Evolutionary conservation across 2,329 filamentous ascomycete genomes (phyloP), one percentile per base, ranked within the genome.

Genomic region (Alternaria gansuensis): DNA sequence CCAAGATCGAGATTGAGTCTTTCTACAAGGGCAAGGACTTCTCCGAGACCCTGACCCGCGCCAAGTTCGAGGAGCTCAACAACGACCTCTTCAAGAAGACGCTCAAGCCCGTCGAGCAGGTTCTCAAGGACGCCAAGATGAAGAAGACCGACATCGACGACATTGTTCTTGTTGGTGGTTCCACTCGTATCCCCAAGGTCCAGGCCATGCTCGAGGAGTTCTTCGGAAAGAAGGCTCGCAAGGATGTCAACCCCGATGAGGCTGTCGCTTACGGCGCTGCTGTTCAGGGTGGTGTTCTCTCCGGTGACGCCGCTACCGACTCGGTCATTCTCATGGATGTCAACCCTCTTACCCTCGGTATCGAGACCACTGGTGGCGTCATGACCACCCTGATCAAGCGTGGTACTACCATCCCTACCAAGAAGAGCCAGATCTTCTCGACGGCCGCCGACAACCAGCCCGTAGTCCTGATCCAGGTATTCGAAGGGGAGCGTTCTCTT

Each of bases 51-150:
- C 88, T 99, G 52, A 97, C 94, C 80, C 92, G 94, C 73, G 95
- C 95, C 86, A 98, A 98, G 87, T 98, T 99, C 76, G 95, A 99
- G 84, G 94, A 98, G 83, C 88, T 98, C 74, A 98, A 98, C 90
- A 93, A 93, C 73, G 94, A 98, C 76, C 89, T 98, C 63, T 98
- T 98, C 90, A 97, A 97, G 90, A 96, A 95, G 88, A 98, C 95
- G 59, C 88, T 98, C 69, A 97, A 97, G 88, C 94, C 95, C 58
- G 95, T 98, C 69, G 93, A 98, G 85, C 93, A 97, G 87, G 95
- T 98, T 70, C 87, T 99, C 78, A 96, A 97, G 86, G 95, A 98
- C 73, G 93, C 93, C 79, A 97, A 97, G 86, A 86, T 97, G 75
- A 94, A 94, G 89, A 98, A 97, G 90, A 83, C 82, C 63, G 93